Evolutionary conservation across 768 basidiomycete genomes (phyloP), one percentile per base, ranked within the genome.

Genomic region (Lactarius trivialis): DNA sequence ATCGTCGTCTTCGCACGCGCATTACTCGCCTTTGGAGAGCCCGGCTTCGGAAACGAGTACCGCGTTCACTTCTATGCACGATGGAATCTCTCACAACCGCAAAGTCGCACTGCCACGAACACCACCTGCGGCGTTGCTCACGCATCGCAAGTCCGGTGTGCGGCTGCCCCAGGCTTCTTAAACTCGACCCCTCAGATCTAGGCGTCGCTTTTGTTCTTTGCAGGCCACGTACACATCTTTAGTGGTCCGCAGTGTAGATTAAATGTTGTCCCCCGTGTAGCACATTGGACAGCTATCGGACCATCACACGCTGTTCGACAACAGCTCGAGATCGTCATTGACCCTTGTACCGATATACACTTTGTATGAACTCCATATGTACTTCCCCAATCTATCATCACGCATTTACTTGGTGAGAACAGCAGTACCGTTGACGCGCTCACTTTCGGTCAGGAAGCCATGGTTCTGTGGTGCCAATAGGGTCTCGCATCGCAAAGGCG

Each of bases 31-130:
- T 17, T 30, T 60, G 7, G 30, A 26, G 26, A 28, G 30, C 51
- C 52, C 60, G 1, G 24, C 30, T 21, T 56, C 54, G n/a, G 57
- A 41, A 19, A 30, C 7, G 24, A 36, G 61, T n/a, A 49, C 59
- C 12, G 55, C 48, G n/a, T 7, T 82, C 81, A 11, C 77, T 69
- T 14, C 76, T 78, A 61, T 74, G 72, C 71, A 81, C 81, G 68
- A 72, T 74, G 71, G 85, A 84, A 12, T 26, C 19, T 19, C 36
- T 21, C 45, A 24, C 30, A 43, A 12, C 41, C 51, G 54, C 48
- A 41, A 39, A 11, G n/a, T 50, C 11, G 36, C 36, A 12, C 33
- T 48, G 21, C 36, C 37, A 19, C 49, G 30, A 14, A 19, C 19
- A 32, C 41, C 26, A 24, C 26, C 57, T 21, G 30, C 17, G 12